A percentile compares a stretch with the other conserved stretches of the same genome.
Conservation (phyloP, 805 yeast species). For the Kuraishia molischiana region DNA sequence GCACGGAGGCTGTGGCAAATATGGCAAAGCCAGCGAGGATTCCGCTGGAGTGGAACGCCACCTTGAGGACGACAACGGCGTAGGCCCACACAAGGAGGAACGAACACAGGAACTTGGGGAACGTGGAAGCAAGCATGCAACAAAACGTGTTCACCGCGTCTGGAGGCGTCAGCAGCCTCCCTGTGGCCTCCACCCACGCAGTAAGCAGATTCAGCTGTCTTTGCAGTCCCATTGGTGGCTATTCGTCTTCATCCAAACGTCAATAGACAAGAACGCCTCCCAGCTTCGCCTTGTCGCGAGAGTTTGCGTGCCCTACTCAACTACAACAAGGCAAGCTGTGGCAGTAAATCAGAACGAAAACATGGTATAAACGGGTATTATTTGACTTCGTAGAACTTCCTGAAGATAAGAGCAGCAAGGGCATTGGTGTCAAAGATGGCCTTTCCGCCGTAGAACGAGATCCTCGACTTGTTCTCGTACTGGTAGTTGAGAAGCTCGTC, state of each 20-base stretch:
- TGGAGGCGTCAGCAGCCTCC: not conserved
- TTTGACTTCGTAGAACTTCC: slow-evolving; percentile 54
- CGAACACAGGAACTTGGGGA: slow-evolving; percentile 41
- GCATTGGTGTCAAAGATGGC: slow-evolving; percentile 61
- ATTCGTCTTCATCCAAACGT: too few species aligned
- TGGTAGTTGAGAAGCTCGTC: slow-evolving; percentile 68
- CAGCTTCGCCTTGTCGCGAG: too few species aligned
- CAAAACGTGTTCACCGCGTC: slow-evolving; percentile 12
- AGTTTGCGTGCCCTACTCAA: too few species aligned
- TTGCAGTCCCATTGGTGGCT: not conserved
- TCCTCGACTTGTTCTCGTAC: slow-evolving; percentile 48
- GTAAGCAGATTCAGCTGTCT: not conserved
- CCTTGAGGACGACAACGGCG: slow-evolving; percentile 24
- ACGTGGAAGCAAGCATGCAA: slow-evolving; percentile 26
- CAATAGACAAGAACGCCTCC: too few species aligned
- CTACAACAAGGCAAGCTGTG: too few species aligned
- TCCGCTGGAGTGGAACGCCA: slow-evolving; percentile 14
- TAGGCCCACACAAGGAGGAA: slow-evolving; percentile 37
- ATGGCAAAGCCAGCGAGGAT: slow-evolving; percentile 9
- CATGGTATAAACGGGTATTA: not conserved
- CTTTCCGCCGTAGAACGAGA: slow-evolving; percentile 57
- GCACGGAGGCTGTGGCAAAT: slow-evolving; percentile 14
- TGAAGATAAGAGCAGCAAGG: slow-evolving; percentile 59
- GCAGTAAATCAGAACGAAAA: too few species aligned
- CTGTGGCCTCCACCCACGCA: not conserved